These are phyloP conservation scores for Butyriboletus loyo DNA, from an alignment of 768 basidiomycete genomes.

Conservation along the genomic window DNA sequence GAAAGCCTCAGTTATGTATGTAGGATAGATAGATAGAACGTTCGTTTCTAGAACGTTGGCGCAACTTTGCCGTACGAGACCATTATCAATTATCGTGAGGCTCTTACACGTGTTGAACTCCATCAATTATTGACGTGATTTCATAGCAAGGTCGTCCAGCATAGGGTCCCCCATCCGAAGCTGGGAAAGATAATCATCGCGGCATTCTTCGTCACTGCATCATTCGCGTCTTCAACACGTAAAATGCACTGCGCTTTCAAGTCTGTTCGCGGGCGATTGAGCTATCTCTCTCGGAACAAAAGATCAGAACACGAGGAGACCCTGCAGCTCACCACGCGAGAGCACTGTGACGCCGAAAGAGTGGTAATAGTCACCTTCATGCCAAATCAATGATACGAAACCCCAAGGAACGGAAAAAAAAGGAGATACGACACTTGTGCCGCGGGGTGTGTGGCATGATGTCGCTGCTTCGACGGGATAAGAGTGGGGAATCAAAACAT, in stretches of 20 bases:
- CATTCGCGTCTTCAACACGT: constrained; percentile 13
- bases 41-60: constrained; percentile 9
- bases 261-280: constrained; percentile 4
- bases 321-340: constrained; percentile 25
- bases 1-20: not conserved
- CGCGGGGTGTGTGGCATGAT: constrained; percentile 2
- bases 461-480: constrained; percentile 6
- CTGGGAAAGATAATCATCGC: not conserved
- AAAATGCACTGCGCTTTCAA: constrained; percentile 6
- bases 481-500: constrained; percentile 16
- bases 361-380: constrained; percentile 11
- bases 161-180: not conserved
- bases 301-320: constrained; percentile 21
- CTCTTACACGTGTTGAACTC: constrained; percentile 20
- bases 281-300: constrained; percentile 5
- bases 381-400: not conserved
- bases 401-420: not conserved
- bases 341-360: constrained; percentile 19
- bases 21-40: constrained; percentile 19
- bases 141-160: constrained; percentile 5
- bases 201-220: not conserved
- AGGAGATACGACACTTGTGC: constrained; percentile 4
- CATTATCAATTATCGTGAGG: constrained; percentile 1
- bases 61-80: constrained; percentile 3
- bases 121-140: constrained; percentile 12